These are phyloP conservation scores for Benincasa hispida DNA, from an alignment of 306 rosid genomes.

Conservation along the genomic window DNA sequence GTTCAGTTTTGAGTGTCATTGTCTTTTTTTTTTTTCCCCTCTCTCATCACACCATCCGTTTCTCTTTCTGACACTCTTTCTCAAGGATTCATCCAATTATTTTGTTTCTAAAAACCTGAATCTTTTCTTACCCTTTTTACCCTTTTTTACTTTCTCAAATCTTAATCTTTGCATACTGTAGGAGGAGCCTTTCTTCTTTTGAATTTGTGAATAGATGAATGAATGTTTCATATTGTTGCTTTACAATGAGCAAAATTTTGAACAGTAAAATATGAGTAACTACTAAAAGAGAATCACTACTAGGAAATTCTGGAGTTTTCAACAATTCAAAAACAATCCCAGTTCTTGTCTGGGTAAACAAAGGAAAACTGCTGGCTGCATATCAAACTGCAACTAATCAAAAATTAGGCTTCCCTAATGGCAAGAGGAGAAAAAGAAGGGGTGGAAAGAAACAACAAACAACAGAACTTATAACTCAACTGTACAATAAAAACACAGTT, in stretches of 20 bases:
- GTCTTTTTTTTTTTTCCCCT: background rate
- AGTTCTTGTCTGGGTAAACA: constrained; percentile 1
- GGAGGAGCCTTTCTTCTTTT: background rate
- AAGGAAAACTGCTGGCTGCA: background rate
- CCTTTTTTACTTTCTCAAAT: background rate
- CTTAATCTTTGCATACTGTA: background rate
- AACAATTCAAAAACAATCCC: background rate
- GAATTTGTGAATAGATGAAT: background rate
- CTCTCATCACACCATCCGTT: background rate
- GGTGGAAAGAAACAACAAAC: constrained; percentile 8
- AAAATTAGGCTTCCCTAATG: background rate
- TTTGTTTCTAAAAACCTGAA: background rate
- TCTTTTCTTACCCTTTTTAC: background rate
- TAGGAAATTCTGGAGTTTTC: background rate
- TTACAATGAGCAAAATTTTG: background rate
- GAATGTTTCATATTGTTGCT: background rate
- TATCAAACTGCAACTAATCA: background rate
- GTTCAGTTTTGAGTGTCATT: background rate
- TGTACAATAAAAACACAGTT: constrained; percentile 22
- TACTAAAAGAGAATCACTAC: background rate
- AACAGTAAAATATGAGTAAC: background rate
- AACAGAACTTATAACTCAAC: background rate
- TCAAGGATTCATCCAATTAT: background rate
- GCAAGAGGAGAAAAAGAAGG: background rate
- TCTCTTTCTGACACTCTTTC: background rate